Base-by-base conservation (phyloP, 179 eudicot genomes). In the Silene vulgaris region DNA sequence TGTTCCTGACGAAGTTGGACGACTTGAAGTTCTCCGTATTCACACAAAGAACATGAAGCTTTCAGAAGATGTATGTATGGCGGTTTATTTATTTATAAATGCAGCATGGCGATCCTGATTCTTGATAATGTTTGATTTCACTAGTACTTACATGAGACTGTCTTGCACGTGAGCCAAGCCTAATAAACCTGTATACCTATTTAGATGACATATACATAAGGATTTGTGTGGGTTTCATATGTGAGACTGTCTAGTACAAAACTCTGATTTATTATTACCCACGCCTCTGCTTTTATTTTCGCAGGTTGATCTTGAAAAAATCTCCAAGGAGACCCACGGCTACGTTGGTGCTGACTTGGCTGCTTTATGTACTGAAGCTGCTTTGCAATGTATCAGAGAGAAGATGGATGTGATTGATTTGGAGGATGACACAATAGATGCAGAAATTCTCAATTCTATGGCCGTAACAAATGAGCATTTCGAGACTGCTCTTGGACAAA, bases 11-110 rank as follows among this genome's bases (percentile, higher is more conserved):
- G 96, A 91, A 84, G 80, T 89, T 79, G 96, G 96, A 4, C 84
- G 96, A 1, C 91, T 91, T 75, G 96, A 91, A 84, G 87, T 91
- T 73, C 89, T 91, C 30, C 93, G 96, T 0, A 91, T 91, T 65
- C 96, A 91, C 74, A 91, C 96, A 1, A 90, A 89, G 85, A 90
- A 90, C 79, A 90, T 89, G 96, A 90, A 89, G 84, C 88, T 90
- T 73, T 82, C 97, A 64, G 97, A 91, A 40, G 91, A 92, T 69
- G 97, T 90, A 83, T 65, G 78, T 16, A 16, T 54, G 7, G 19
- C n/a, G 13, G 8, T 30, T 4, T 40, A 57, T 30, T 7, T 28
- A 7, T 26, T 1, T 54, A 8, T 30, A 8, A 21, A 37, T 71
- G 35, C 13, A 40, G 28, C 14, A 68, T 68, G 54, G 14, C 11